Conservation (phyloP, 345 rosid genomes). For the Erysimum cheiranthoides region DNA sequence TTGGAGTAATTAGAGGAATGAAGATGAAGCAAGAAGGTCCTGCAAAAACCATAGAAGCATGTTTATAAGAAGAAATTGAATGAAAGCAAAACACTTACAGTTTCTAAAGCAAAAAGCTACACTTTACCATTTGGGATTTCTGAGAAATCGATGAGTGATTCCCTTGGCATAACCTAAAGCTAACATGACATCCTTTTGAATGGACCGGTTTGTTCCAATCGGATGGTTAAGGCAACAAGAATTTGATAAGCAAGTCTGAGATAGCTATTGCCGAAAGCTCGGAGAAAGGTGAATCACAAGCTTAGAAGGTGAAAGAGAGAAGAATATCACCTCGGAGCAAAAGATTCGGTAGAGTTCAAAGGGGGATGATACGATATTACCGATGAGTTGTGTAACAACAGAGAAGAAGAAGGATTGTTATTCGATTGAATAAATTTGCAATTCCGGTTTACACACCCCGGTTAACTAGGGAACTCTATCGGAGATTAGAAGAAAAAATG, state of each 20-base stretch:
- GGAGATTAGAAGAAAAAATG: too few species aligned
- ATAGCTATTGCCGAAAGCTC: too few species aligned
- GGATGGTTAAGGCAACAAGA: not conserved
- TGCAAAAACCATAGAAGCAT: slow-evolving; percentile 42
- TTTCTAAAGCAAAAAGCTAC: not conserved
- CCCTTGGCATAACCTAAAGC: slow-evolving; percentile 33
- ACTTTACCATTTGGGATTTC: slow-evolving; percentile 37
- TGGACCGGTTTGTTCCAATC: not conserved
- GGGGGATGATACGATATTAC: too few species aligned
- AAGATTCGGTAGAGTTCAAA: too few species aligned
- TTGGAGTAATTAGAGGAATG: slow-evolving; percentile 28
- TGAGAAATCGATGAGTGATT: slow-evolving; percentile 33
- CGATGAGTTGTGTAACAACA: too few species aligned
- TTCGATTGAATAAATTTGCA: too few species aligned
- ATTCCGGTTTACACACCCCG: too few species aligned
- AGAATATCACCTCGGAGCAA: too few species aligned
- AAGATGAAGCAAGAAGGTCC: slow-evolving; percentile 45
- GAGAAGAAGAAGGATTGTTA: too few species aligned
- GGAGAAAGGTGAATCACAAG: too few species aligned
- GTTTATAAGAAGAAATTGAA: slow-evolving; percentile 27
- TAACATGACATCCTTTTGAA: slow-evolving; percentile 37
- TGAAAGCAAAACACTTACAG: not conserved
- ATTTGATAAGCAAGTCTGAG: not conserved
- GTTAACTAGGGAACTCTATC: too few species aligned
- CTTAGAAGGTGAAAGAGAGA: too few species aligned